Evolutionary conservation across 306 rosid species (phyloP), one percentile per base, ranked within the genome.

Genomic region (Comarum palustre): DNA sequence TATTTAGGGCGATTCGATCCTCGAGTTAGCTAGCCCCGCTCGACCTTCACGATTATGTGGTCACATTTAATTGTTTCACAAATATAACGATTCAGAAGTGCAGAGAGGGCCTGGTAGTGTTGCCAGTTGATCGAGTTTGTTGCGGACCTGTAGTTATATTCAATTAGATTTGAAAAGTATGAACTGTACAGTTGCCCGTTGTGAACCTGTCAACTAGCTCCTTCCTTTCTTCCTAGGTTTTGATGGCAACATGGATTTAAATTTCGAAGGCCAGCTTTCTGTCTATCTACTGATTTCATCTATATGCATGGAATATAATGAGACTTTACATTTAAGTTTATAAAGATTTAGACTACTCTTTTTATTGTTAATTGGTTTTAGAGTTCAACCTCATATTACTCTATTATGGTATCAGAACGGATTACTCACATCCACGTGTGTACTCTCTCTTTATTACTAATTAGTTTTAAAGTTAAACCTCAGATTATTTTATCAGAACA

Each of bases 11-110:
- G 20, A 39, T 50, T 70, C 47, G 29, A 52, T 22, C 24, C 5
- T 24, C 63, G n/a, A 58, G 16, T 8, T 13, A 57, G 36, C 20
- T 31, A 59, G 12, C 34, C 41, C 17, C 15, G 65, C 75, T 54
- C 34, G 2, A 31, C 3, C 8, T 71, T 39, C 66, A 38, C 64
- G 19, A 14, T 19, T 15, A 34, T 51, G 22, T 14, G 47, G 16
- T 4, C 4, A 11, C 59, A 71, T 55, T 71, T 57, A 57, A 10
- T 39, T 71, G 41, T 17, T 39, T 71, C 75, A 71, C 65, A 39
- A 31, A n/a, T n/a, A n/a, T n/a, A n/a, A 39, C 58, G 58, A n/a
- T 39, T 59, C 20, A 59, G 36, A 29, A 60, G 6, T 6, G 6
- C 66, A 31, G 66, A 27, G 39, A 60, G 20, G 66, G 41, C 4